Base-by-base conservation (phyloP, 1,284 basidiomycete species). In the Tylopilus orsonianus region DNA sequence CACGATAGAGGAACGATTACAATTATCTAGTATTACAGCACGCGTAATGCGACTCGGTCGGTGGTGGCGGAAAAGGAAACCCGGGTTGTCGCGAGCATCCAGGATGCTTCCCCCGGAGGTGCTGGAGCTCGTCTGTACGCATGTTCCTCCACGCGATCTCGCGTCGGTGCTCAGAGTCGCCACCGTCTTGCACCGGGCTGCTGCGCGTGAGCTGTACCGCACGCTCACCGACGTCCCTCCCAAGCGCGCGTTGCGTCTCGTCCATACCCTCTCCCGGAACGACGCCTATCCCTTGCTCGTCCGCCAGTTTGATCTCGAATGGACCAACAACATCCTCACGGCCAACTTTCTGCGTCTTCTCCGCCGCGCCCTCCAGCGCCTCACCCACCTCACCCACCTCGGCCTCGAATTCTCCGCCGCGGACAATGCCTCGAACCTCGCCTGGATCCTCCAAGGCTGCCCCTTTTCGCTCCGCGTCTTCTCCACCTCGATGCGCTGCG, bases 401-500 rank as follows among this genome's bases (percentile, higher is more conserved):
- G 62, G 61, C 32, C 67, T 84, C 53, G 80, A 83, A 48, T 69
- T 83, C 42, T 66, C 68, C 4, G 33, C 54, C 57, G 66, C 23
- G 53, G 74, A 66, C 56, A 70, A 46, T 65, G 67, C 47, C 57
- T 59, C 18, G 67, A 26, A 43, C 27, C 20, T 76, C 4, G 64
- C 73, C 5, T 80, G 79, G 77, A 65, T 77, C 30, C 68, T 80
- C n/a, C 58, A 69, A 3, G 68, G 63, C 5, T 73, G 70, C 41
- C 57, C 69, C 3, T 77, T 79, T 54, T 62, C 62, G 3, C 70
- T 85, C 29, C 58, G 60, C 18, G 60, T 68, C 0, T 72, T 84
- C 55, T 69, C 74, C 8, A 81, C 79, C 0, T 79, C 80, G 10
- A 72, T 81, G 58, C 72, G 73, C 22, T 80, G 73, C 57, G 74